Conservation (phyloP, 106 monocot species). For the Platanthera guangdongensis region DNA sequence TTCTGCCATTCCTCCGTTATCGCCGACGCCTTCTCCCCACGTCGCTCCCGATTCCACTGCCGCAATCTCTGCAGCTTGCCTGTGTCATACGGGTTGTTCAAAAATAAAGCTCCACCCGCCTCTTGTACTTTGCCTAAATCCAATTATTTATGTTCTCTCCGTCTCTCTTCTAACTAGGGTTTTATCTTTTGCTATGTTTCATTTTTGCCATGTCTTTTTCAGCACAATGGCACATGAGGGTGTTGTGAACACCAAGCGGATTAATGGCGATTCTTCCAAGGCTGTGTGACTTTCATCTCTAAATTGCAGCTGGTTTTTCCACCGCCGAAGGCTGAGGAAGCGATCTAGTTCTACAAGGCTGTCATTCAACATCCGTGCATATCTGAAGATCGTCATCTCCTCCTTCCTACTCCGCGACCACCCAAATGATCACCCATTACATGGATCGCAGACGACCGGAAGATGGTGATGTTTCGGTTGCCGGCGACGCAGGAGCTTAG, state of each 20-base stretch:
- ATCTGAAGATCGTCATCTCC: conserved; percentile 37
- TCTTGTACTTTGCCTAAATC: too few relatives aligned
- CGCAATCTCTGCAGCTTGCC: not conserved
- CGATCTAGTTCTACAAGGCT: conserved; percentile 33
- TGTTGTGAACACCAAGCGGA: not conserved
- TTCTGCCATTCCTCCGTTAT: not conserved
- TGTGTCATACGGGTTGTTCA: too few relatives aligned
- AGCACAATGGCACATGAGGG: not conserved
- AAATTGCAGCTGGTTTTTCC: conserved; percentile 33
- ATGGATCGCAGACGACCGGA: not conserved
- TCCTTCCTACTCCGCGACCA: conserved; percentile 36
- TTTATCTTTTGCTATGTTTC: not conserved
- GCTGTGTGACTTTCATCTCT: conserved; percentile 7
- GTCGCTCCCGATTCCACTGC: not conserved
- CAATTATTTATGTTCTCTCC: too few relatives aligned
- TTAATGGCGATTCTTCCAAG: conserved; percentile 23
- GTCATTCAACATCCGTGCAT: conserved; percentile 23
- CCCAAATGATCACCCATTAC: conserved; percentile 15
- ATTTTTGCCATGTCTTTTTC: not conserved
- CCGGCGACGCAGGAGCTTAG: too few relatives aligned
- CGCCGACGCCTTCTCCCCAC: not conserved
- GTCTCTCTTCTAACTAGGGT: conserved; percentile 5
- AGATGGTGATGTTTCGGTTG: too few relatives aligned
- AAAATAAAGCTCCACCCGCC: not conserved
- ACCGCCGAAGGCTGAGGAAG: conserved; percentile 39